Conservation (phyloP, 1,139 yeast genomes). For the Meyerozyma sp. region DNA sequence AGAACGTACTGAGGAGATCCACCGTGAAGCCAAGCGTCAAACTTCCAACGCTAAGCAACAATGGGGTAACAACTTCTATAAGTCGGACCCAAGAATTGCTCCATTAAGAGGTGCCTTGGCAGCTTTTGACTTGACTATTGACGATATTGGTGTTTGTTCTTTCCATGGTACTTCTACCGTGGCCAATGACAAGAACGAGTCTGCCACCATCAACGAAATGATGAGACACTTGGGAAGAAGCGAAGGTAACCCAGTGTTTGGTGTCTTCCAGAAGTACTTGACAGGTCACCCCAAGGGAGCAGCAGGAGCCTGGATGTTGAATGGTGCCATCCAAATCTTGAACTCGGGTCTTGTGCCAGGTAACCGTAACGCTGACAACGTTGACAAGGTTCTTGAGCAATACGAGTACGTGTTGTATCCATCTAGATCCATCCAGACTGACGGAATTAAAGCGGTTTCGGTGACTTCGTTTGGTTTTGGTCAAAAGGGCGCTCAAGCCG, state of each 20-base stretch:
- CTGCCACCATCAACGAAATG: conserved; percentile 86
- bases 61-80: conserved; percentile 95
- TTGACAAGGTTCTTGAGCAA: conserved; percentile 76
- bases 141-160: conserved; percentile 95
- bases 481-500: conserved; percentile 97
- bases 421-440: conserved; percentile 88
- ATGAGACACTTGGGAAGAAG: conserved; percentile 93
- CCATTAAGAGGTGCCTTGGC: conserved; percentile 97
- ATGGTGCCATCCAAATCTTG: conserved; percentile 93
- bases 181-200: conserved; percentile 98
- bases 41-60: conserved; percentile 83
- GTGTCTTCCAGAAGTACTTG: conserved; percentile 97
- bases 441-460: conserved; percentile 95
- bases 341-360: conserved; percentile 96
- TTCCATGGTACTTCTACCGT: conserved; percentile 99
- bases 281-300: conserved; percentile 99
- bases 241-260: conserved; percentile 95
- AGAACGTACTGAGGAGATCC: conserved; percentile 85
- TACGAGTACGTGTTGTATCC: conserved; percentile 90
- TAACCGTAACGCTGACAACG: conserved; percentile 96
- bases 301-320: conserved; percentile 99
- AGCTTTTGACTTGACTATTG: conserved; percentile 84
- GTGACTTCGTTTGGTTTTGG: conserved; percentile 98
- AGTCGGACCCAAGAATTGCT: conserved; percentile 87
- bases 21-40: conserved; percentile 82